These are phyloP conservation scores for Pleurotus djamor DNA, from an alignment of 768 basidiomycete genomes.

Conservation along the genomic window DNA sequence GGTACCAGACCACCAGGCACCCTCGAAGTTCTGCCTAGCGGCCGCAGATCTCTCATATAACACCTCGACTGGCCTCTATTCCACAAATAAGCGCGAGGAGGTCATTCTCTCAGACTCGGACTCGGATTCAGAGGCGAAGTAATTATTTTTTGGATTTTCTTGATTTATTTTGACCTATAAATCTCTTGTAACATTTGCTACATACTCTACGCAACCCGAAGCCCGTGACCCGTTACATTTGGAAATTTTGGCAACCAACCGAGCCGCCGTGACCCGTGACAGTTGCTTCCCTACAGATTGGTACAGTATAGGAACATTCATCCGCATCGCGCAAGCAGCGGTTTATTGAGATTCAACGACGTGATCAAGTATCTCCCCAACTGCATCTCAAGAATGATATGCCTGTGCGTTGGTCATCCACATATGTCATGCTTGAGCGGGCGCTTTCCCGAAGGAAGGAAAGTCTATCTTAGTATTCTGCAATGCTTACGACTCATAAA, in stretches of 20 bases:
- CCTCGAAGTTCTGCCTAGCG: too few relatives aligned
- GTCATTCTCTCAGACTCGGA: too few relatives aligned
- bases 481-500: background rate
- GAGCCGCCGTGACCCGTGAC: background rate
- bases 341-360: slow-evolving; percentile 14
- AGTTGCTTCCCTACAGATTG: background rate
- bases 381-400: slow-evolving; percentile 24
- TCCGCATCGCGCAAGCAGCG: slow-evolving; percentile 16
- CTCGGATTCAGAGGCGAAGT: too few relatives aligned
- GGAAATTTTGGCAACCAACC: background rate
- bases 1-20: too few relatives aligned
- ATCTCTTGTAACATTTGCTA: too few relatives aligned
- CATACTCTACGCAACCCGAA: background rate
- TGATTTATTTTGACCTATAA: too few relatives aligned
- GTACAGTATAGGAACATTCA: background rate
- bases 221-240: background rate
- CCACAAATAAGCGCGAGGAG: too few relatives aligned
- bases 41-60: too few relatives aligned
- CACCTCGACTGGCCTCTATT: too few relatives aligned
- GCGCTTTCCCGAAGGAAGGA: slow-evolving; percentile 10
- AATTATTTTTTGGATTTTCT: too few relatives aligned
- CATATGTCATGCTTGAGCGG: slow-evolving; percentile 23
- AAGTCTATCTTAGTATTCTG: background rate
- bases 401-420: slow-evolving; percentile 28
- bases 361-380: background rate